Conservation (phyloP, 1,139 yeast species). For the Diutina sp. region DNA sequence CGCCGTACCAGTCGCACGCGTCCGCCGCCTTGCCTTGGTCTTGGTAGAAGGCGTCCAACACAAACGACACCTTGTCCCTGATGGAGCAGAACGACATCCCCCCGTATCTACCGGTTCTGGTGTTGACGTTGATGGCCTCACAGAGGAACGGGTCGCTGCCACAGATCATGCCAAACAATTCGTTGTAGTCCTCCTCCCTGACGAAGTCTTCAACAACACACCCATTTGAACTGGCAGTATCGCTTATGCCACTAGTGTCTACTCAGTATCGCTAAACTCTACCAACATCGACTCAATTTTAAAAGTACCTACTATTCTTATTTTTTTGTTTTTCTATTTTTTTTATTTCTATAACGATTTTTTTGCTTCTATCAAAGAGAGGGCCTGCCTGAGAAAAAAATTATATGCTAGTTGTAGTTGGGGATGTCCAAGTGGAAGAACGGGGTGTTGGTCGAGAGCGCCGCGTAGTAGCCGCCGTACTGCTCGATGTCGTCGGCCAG, state of each 20-base stretch:
- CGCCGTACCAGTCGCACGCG: constrained; percentile 62
- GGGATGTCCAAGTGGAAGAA: constrained; percentile 86
- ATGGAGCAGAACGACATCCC: constrained; percentile 46
- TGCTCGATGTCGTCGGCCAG: constrained; percentile 17
- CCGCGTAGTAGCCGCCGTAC: constrained; percentile 31
- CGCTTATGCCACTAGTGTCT: no score
- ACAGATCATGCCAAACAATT: constrained; percentile 43
- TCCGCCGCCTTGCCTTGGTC: constrained; percentile 25
- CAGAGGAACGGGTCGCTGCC: constrained; percentile 22
- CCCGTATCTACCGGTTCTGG: constrained; percentile 44
- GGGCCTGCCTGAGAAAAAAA: not conserved
- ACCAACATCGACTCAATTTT: no score
- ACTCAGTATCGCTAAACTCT: no score
- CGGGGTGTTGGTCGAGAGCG: constrained; percentile 65
- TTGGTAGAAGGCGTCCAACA: constrained; percentile 46
- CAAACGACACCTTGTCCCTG: constrained; percentile 49
- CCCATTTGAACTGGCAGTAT: not conserved
- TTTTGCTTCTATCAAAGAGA: not conserved
- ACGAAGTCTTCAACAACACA: constrained; percentile 40
- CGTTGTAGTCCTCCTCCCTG: constrained; percentile 24
- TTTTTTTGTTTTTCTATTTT: not conserved
- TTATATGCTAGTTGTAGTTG: constrained; percentile 25
- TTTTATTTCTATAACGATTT: not conserved
- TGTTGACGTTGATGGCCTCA: constrained; percentile 45
- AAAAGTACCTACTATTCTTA: no score